phyloP scores from a whole-genome alignment of 176 grass and related monocot genomes.

The Alloteropsis semialata region DNA sequence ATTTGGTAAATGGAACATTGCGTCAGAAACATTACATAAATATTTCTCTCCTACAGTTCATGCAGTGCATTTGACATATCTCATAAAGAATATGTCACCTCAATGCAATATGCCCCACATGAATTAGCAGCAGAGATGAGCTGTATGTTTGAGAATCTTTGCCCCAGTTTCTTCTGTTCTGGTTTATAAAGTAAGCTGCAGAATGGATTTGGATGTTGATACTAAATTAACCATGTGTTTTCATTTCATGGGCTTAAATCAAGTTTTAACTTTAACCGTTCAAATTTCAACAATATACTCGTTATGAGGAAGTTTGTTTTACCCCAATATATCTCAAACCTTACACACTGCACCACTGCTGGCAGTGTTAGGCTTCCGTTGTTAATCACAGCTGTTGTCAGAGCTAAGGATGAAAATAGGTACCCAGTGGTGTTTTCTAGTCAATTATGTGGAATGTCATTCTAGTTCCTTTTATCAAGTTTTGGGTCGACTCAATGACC shows the following conservation, averaged over 20 bases:
- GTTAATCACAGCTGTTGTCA: neutral
- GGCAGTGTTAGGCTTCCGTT: neutral
- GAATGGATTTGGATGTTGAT: neutral
- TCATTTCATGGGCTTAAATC: neutral
- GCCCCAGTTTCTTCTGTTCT: neutral
- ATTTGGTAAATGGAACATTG: neutral
- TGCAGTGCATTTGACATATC: neutral
- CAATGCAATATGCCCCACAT: neutral
- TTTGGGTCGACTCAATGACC: too few species aligned
- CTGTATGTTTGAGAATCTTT: neutral
- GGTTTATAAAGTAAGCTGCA: constrained; percentile 1
- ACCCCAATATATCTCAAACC: neutral
- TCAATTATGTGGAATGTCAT: too few species aligned
- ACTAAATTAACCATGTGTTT: neutral
- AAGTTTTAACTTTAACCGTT: neutral
- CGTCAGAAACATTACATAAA: neutral
- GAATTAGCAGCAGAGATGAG: neutral
- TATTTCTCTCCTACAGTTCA: neutral
- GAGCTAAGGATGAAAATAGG: too few species aligned
- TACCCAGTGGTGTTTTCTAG: too few species aligned
- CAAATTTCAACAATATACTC: neutral
- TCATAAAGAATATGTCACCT: constrained; percentile 12
- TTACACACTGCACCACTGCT: neutral
- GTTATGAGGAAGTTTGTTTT: neutral
- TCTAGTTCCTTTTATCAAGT: too few species aligned